Conservation (phyloP, 805 yeast genomes). For the Kodamaea nitidulidarum region DNA sequence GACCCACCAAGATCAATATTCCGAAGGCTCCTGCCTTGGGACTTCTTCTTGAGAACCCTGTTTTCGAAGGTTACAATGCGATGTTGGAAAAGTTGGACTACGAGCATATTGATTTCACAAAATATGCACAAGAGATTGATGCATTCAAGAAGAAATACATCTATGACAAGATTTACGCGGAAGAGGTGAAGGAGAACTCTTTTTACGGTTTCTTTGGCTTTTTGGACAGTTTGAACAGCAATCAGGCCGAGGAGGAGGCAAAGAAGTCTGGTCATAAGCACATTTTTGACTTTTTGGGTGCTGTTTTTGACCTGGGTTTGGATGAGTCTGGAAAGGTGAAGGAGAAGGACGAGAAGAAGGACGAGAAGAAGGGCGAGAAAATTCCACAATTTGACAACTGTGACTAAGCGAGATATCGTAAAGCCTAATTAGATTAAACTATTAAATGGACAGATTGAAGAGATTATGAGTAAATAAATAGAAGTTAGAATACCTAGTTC, state of each 20-base stretch:
- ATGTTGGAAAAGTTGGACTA: constrained; percentile 73
- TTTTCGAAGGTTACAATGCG: constrained; percentile 78
- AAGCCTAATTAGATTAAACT: neutral
- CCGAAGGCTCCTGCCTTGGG: constrained; percentile 99
- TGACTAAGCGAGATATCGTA: constrained; percentile 1
- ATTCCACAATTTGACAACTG: constrained; percentile 5
- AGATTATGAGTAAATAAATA: neutral
- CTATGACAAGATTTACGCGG: constrained; percentile 87
- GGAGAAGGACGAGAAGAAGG: constrained; percentile 12
- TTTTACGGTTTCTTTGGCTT: constrained; percentile 89
- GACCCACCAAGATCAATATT: constrained; percentile 70
- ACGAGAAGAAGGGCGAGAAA: constrained; percentile 5
- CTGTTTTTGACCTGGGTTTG: constrained; percentile 38
- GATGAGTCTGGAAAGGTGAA: constrained; percentile 13
- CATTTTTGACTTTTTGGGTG: constrained; percentile 55
- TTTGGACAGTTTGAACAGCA: constrained; percentile 64
- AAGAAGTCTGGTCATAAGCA: constrained; percentile 47
- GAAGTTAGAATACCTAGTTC: neutral
- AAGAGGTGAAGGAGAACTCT: constrained; percentile 82
- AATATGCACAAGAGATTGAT: constrained; percentile 67
- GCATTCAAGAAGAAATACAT: constrained; percentile 83
- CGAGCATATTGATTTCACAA: constrained; percentile 64
- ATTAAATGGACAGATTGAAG: neutral
- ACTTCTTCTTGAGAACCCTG: constrained; percentile 83
- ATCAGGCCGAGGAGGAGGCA: constrained; percentile 25